phyloP scores from a whole-genome alignment of 1,139 yeast genomes.

The Suzukiozyma palmioleophila region DNA sequence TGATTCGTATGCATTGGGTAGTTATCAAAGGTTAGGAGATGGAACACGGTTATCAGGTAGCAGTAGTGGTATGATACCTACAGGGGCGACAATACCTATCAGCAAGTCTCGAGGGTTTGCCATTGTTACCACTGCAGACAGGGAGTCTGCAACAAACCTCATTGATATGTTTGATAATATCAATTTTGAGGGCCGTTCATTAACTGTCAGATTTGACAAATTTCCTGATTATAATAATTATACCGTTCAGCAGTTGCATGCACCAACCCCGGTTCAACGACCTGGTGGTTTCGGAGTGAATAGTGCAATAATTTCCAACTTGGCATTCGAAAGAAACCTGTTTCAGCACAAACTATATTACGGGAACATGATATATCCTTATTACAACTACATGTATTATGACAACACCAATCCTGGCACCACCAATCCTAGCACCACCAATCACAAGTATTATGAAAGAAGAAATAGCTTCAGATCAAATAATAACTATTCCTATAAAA shows the following conservation, averaged over 20 bases:
- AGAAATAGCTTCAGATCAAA: background rate
- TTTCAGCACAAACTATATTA: constrained; percentile 33
- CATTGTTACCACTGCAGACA: constrained; percentile 51
- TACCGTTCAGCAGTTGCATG: constrained; percentile 21
- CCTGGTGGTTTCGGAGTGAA: background rate
- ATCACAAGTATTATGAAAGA: background rate
- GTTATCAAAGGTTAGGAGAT: background rate
- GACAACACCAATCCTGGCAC: background rate
- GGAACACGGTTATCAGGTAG: background rate
- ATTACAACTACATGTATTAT: constrained; percentile 1
- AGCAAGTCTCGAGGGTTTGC: constrained; percentile 56
- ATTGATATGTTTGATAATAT: constrained; percentile 47
- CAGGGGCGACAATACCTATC: constrained; percentile 3
- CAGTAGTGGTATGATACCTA: constrained; percentile 18
- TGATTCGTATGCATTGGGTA: background rate
- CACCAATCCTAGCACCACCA: background rate
- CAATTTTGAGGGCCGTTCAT: constrained; percentile 52
- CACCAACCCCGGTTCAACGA: background rate
- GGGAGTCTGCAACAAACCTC: constrained; percentile 46
- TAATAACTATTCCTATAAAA: background rate
- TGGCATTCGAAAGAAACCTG: constrained; percentile 34
- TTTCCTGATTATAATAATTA: constrained; percentile 40
- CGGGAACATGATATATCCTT: constrained; percentile 10
- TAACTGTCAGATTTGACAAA: constrained; percentile 58
- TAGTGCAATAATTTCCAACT: constrained; percentile 15